phyloP scores from a whole-genome alignment of 345 rosid genomes.

The Gossypium longicalyx region DNA sequence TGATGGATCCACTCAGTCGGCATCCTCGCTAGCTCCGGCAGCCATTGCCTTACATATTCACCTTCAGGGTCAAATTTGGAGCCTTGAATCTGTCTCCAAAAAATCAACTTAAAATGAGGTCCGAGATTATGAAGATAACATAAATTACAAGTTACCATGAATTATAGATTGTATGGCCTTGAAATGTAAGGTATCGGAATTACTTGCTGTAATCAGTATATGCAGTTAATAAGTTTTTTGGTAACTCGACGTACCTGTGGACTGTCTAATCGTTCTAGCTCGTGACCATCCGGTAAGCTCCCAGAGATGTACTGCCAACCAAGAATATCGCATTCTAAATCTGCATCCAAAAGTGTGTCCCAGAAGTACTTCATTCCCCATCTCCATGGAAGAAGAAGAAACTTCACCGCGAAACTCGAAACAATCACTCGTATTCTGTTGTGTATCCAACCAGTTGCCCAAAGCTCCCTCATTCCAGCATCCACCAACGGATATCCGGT shows the following conservation, averaged over 20 bases:
- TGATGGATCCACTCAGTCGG: conserved; percentile 95
- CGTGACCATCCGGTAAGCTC: conserved; percentile 89
- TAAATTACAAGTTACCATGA: neutral
- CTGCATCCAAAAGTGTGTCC: conserved; percentile 94
- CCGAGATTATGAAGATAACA: neutral
- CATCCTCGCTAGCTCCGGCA: conserved; percentile 88
- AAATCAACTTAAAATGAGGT: conserved; percentile 17
- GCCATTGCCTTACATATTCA: conserved; percentile 89
- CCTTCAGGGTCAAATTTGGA: conserved; percentile 78
- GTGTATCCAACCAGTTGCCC: conserved; percentile 98
- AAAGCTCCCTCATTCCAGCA: conserved; percentile 98
- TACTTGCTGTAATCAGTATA: neutral
- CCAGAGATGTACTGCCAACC: conserved; percentile 98
- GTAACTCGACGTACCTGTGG: conserved; percentile 51
- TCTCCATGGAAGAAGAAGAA: conserved; percentile 88
- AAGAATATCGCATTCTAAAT: conserved; percentile 82
- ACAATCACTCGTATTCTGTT: conserved; percentile 88
- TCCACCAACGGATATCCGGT: conserved; percentile 95
- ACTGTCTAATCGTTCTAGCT: conserved; percentile 81
- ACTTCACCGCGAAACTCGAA: conserved; percentile 83
- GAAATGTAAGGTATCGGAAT: neutral
- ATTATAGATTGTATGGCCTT: neutral
- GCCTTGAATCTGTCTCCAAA: conserved; percentile 67
- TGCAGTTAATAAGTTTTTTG: conserved; percentile 15
- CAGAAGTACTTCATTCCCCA: conserved; percentile 99